Conservation (phyloP, 2,329 filamentous ascomycete genomes). For the Raffaelea arxii region DNA sequence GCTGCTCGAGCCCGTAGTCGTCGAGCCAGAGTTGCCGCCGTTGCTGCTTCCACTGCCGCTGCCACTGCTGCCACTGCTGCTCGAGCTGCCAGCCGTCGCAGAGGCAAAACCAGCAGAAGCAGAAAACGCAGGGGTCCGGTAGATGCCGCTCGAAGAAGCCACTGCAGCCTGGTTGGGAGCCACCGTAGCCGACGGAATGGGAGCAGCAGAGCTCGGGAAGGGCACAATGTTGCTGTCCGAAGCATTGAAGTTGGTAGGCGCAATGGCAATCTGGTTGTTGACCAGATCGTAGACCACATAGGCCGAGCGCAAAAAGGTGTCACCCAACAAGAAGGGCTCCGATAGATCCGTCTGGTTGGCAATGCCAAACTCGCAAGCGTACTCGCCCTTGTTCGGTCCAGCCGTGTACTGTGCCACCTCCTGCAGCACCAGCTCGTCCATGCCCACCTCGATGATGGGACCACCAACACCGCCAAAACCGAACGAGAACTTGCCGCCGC, state of each 20-base stretch:
- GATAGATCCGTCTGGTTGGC: conserved; percentile 35
- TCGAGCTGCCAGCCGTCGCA: neutral
- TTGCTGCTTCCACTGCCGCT: neutral
- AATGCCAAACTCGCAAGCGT: conserved; percentile 47
- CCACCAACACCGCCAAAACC: conserved; percentile 39
- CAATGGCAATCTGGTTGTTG: conserved; percentile 47
- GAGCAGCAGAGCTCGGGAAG: conserved; percentile 37
- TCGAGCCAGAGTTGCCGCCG: neutral
- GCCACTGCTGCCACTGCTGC: neutral
- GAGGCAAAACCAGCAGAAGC: conserved; percentile 26
- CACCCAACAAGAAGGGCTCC: conserved; percentile 40
- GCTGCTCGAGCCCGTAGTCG: neutral
- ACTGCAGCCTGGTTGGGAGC: conserved; percentile 30
- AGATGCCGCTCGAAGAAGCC: conserved; percentile 13
- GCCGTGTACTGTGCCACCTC: conserved; percentile 24
- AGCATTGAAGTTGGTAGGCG: conserved; percentile 45
- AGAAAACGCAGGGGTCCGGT: conserved; percentile 22
- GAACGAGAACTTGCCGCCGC: conserved; percentile 42
- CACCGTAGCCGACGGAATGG: conserved; percentile 39
- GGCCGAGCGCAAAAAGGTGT: conserved; percentile 49
- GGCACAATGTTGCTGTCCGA: conserved; percentile 38
- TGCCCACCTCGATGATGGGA: conserved; percentile 38
- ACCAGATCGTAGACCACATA: conserved; percentile 51
- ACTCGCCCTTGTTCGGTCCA: conserved; percentile 33
- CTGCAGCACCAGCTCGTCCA: conserved; percentile 47